A percentile compares a stretch with the other conserved stretches of the same genome.
phyloP scores from a whole-genome alignment of 768 basidiomycete genomes.

The Tulasnella sp. region DNA sequence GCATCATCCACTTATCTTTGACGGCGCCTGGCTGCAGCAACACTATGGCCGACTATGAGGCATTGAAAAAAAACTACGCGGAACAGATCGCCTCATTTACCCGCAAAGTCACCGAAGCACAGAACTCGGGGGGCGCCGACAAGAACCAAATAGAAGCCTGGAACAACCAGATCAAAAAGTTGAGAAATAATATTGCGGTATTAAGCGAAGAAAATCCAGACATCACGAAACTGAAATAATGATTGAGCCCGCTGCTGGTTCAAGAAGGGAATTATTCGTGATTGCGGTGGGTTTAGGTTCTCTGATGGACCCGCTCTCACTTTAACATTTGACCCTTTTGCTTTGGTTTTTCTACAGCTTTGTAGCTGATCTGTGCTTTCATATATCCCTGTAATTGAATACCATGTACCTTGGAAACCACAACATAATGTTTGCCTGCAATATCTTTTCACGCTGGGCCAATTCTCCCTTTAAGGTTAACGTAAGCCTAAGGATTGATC shows the following conservation, averaged over 20 bases:
- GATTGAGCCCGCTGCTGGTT: not conserved
- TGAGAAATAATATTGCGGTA: not conserved
- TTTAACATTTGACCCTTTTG: too few species aligned
- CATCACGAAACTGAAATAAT: not conserved
- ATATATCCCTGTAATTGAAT: too few species aligned
- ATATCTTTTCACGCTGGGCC: too few species aligned
- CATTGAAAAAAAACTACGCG: not conserved
- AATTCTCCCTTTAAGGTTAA: too few species aligned
- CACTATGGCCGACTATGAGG: not conserved
- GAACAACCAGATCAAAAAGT: not conserved
- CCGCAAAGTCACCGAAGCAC: not conserved
- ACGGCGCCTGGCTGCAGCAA: not conserved
- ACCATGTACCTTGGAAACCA: too few species aligned
- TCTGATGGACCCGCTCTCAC: not conserved
- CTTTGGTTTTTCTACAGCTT: too few species aligned
- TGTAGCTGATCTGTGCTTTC: too few species aligned
- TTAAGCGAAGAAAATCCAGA: not conserved
- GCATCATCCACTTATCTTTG: too few species aligned
- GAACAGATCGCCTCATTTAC: not conserved
- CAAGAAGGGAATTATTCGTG: too few species aligned
- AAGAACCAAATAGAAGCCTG: not conserved
- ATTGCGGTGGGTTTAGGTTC: not conserved
- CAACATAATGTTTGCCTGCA: too few species aligned
- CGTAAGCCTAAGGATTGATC: too few species aligned
- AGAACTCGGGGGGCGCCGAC: not conserved